Evolutionary conservation across 331 rosid species (phyloP).

Genomic region (Malus hybrid): DNA sequence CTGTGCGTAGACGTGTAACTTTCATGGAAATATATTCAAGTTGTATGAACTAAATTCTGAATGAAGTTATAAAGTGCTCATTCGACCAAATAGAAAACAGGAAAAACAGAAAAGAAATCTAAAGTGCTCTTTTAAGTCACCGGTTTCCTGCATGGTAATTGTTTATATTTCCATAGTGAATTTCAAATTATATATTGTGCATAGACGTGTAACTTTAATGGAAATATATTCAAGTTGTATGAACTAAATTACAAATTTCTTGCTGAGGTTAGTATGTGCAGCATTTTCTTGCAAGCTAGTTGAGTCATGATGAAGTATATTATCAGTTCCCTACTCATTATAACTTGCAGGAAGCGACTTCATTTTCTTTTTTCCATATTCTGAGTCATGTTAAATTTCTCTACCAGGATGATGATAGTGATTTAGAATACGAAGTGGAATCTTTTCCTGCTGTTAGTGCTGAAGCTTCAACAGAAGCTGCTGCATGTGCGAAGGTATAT

Average conservation of each 20-base stretch:
- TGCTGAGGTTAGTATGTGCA: background rate
- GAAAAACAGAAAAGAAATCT: too few species aligned
- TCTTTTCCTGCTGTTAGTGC: slow-evolving; percentile 40
- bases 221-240: background rate
- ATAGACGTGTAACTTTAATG: background rate
- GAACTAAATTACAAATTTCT: background rate
- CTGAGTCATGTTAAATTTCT: slow-evolving; percentile 16
- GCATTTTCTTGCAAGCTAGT: background rate
- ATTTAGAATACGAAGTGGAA: slow-evolving; percentile 73
- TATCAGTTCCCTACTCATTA: background rate
- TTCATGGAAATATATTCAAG: too few species aligned
- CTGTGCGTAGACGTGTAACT: too few species aligned
- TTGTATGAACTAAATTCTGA: too few species aligned
- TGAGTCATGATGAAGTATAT: background rate
- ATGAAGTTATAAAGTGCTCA: too few species aligned
- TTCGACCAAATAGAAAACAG: background rate
- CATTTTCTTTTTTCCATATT: background rate
- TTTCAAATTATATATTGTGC: background rate
- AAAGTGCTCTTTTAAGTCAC: background rate
- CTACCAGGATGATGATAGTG: slow-evolving; percentile 91
- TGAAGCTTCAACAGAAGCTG: slow-evolving; percentile 64
- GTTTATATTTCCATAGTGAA: background rate
- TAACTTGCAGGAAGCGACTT: background rate
- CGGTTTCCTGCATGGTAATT: background rate
- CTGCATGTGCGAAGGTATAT: slow-evolving; percentile 79